These are phyloP conservation scores for Quercus phellos DNA, from an alignment of 331 rosid genomes.

Conservation along the genomic window DNA sequence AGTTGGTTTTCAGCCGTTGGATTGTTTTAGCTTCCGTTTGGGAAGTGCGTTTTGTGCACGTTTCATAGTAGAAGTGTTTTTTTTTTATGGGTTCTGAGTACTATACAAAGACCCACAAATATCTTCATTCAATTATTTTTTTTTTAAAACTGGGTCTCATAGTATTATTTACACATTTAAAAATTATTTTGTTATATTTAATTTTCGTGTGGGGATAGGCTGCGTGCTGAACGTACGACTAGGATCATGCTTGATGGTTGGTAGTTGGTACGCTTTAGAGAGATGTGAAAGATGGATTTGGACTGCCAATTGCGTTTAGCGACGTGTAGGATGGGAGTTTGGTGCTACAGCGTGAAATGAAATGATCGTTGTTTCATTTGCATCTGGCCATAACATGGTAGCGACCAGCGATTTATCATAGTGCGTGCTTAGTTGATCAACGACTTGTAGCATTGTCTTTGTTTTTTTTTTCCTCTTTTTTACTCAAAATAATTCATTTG, in stretches of 20 bases:
- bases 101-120: too few relatives aligned
- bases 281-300: not conserved
- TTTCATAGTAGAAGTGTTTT: fast-evolving
- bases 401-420: too few relatives aligned
- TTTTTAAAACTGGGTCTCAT: fast-evolving
- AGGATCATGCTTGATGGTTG: not conserved
- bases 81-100: fast-evolving
- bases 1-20: not conserved
- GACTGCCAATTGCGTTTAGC: not conserved
- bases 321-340: not conserved
- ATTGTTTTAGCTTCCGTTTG: not conserved
- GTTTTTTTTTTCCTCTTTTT: too few relatives aligned
- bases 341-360: too few relatives aligned
- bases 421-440: too few relatives aligned
- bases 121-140: too few relatives aligned
- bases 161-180: fast-evolving
- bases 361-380: not conserved
- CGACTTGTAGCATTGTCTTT: too few relatives aligned
- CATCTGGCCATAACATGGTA: too few relatives aligned
- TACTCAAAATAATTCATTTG: too few relatives aligned
- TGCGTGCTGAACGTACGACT: not conserved
- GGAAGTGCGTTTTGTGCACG: fast-evolving
- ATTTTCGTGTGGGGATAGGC: not conserved
- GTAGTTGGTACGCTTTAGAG: too few relatives aligned
- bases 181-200: too few relatives aligned